Conservation (phyloP, 2,329 filamentous ascomycete genomes). For the Dryadomyces quercivorus region DNA sequence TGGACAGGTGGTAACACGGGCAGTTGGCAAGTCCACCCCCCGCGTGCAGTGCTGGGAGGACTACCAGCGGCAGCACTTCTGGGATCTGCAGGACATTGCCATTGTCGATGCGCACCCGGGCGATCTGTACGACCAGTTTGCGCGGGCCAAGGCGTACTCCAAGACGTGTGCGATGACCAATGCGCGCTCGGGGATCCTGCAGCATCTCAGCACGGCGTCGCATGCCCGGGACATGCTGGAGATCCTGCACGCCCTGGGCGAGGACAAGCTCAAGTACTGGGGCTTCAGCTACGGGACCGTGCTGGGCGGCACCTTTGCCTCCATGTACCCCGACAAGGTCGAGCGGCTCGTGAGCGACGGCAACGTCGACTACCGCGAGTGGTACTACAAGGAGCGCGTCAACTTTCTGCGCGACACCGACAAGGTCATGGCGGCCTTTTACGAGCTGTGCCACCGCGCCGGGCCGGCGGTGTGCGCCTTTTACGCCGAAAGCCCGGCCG, state of each 20-base stretch:
- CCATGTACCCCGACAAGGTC: slow-evolving; percentile 37
- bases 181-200: slow-evolving; percentile 23
- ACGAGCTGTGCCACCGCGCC: slow-evolving; percentile 38
- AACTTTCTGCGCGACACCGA: slow-evolving; percentile 43
- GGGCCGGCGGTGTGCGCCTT: slow-evolving; percentile 36
- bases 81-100: slow-evolving; percentile 30
- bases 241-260: slow-evolving; percentile 28
- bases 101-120: slow-evolving; percentile 34
- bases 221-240: slow-evolving; percentile 36
- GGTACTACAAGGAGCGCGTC: slow-evolving; percentile 31
- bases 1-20: not conserved
- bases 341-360: slow-evolving; percentile 39
- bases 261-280: slow-evolving; percentile 36
- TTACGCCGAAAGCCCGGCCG: slow-evolving; percentile 21
- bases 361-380: slow-evolving; percentile 42
- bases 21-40: slow-evolving; percentile 35
- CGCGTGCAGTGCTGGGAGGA: slow-evolving; percentile 38
- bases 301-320: slow-evolving; percentile 38
- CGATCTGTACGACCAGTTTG: slow-evolving; percentile 31
- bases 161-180: slow-evolving; percentile 28
- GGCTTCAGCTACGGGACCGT: slow-evolving; percentile 43
- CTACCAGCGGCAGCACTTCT: slow-evolving; percentile 27
- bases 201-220: slow-evolving; percentile 30
- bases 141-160: slow-evolving; percentile 28
- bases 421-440: slow-evolving; percentile 39